Evolutionary conservation across 805 yeast genomes (phyloP).

Genomic region (Diddensiella transvaalensis): DNA sequence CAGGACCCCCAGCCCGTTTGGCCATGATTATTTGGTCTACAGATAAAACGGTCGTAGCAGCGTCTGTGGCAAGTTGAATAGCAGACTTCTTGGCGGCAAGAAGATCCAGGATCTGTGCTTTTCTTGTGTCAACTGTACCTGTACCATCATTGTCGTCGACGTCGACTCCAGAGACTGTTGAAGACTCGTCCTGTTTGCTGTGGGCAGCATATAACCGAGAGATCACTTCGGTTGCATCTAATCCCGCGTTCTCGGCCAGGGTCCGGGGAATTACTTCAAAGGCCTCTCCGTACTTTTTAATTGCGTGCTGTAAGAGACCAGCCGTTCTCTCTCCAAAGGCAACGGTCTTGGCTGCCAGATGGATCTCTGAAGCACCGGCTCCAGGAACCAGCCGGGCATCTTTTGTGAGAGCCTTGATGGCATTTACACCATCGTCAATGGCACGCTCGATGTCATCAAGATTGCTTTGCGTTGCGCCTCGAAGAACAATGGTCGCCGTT

Average conservation of each 20-base stretch:
- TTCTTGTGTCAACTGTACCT: conserved; percentile 69
- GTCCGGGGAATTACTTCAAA: conserved; percentile 93
- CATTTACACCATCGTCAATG: conserved; percentile 93
- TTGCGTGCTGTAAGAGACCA: conserved; percentile 87
- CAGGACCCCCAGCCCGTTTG: conserved; percentile 98
- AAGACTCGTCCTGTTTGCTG: conserved; percentile 43
- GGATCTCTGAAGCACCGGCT: conserved; percentile 94
- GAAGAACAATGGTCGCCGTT: conserved; percentile 86
- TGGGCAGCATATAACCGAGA: conserved; percentile 89
- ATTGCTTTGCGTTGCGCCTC: conserved; percentile 95
- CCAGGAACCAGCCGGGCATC: conserved; percentile 85
- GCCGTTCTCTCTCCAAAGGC: conserved; percentile 91
- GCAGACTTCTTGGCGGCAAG: conserved; percentile 80
- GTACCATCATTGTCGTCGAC: conserved; percentile 52
- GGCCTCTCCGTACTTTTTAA: conserved; percentile 89
- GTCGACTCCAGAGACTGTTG: conserved; percentile 57
- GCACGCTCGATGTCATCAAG: conserved; percentile 96
- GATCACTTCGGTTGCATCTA: conserved; percentile 84
- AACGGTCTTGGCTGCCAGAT: conserved; percentile 72
- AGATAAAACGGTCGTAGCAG: conserved; percentile 83
- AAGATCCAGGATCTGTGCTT: conserved; percentile 72
- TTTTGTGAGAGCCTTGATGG: conserved; percentile 82
- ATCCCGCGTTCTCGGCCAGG: conserved; percentile 90
- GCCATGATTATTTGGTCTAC: conserved; percentile 99
- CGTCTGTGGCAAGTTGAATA: conserved; percentile 90